Base-by-base conservation (phyloP, 2,329 filamentous ascomycete species). In the Spiromastix sp. region DNA sequence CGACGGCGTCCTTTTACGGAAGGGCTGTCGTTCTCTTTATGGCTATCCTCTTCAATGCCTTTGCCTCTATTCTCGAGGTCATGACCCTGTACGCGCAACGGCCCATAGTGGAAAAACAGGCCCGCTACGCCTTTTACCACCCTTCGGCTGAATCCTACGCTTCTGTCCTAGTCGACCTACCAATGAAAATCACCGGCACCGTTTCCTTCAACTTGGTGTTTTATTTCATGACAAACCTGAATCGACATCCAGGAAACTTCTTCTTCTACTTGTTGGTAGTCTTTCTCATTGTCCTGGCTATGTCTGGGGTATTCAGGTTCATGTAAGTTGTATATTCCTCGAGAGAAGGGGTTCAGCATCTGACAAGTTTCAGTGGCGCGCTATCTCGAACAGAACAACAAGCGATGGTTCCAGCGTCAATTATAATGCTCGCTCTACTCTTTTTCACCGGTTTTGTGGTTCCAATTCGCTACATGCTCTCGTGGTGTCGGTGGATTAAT, bases 101-200 rank as follows among this genome's bases (percentile, higher is more conserved):
- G 22, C 81, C 84, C 1, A 93, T 94, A 48, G 84, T 94, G 40
- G 85, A 94, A 54, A 94, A 94, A 56, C 87, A 95, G 48, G 64
- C 71, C 38, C 77, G 81, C 39, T 94, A 93, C 54, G 85, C 85
- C 12, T 68, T 94, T 10, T 93, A 94, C 50, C 87, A 93, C 50
- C 85, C 87, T 0, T 85, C 81, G 5, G 81, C 85, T 80, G 80
- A 56, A 79, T 81, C 46, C 77, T 72, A 0, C 78, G 68, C 45
- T 10, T 85, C 94, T 66, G 84, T 85, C 12, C 70, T 85, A 40
- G 77, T 82, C 0, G 87, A 94, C 48, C 61, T 93, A 60, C 87
- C 87, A 0, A 84, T 85, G 60, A 94, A 91, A 58, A 58, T 93
- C 10, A 19, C 59, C 11, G 87, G 86, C 48, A 61, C 74, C 1